A percentile compares a stretch with the other conserved stretches of the same genome.
phyloP scores from a whole-genome alignment of 768 basidiomycete genomes.

The Boletus subcaerulescens region DNA sequence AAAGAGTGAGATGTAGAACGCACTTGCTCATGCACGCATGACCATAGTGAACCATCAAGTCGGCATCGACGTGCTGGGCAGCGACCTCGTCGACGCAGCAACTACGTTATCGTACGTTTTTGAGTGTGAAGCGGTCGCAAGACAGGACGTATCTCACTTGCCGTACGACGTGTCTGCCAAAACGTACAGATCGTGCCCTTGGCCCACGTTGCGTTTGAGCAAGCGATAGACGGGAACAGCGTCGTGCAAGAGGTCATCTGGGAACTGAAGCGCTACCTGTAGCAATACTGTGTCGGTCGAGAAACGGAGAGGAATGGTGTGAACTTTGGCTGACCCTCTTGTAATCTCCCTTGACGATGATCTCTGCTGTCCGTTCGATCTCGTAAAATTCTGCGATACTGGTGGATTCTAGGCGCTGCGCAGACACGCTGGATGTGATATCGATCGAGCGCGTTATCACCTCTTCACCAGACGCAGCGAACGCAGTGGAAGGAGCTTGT shows the following conservation, averaged over 20 bases:
- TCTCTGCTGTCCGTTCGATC: slow-evolving; percentile 59
- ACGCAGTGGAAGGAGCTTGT: slow-evolving; percentile 26
- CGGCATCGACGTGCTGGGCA: slow-evolving; percentile 90
- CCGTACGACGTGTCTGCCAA: slow-evolving; percentile 99
- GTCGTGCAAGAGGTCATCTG: slow-evolving; percentile 85
- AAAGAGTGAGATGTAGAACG: slow-evolving; percentile 27
- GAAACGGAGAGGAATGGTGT: background rate
- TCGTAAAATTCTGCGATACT: slow-evolving; percentile 72
- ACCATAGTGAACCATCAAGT: slow-evolving; percentile 91
- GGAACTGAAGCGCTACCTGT: slow-evolving; percentile 91
- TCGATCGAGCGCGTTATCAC: slow-evolving; percentile 57
- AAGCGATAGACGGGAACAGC: slow-evolving; percentile 79
- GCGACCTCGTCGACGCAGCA: slow-evolving; percentile 98
- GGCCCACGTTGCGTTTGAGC: slow-evolving; percentile 51
- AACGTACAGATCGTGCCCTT: slow-evolving; percentile 67
- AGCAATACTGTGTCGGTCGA: background rate
- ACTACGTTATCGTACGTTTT: slow-evolving; percentile 29
- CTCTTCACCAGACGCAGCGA: slow-evolving; percentile 61
- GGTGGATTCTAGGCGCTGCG: slow-evolving; percentile 24
- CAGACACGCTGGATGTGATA: slow-evolving; percentile 39
- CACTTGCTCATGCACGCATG: slow-evolving; percentile 94
- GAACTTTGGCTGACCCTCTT: slow-evolving; percentile 54
- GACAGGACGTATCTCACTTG: slow-evolving; percentile 48
- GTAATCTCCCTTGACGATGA: slow-evolving; percentile 61
- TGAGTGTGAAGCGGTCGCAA: background rate